Evolutionary conservation across 345 rosid species (phyloP), one percentile per base, ranked within the genome.

Genomic region (Erysimum cheiranthoides): DNA sequence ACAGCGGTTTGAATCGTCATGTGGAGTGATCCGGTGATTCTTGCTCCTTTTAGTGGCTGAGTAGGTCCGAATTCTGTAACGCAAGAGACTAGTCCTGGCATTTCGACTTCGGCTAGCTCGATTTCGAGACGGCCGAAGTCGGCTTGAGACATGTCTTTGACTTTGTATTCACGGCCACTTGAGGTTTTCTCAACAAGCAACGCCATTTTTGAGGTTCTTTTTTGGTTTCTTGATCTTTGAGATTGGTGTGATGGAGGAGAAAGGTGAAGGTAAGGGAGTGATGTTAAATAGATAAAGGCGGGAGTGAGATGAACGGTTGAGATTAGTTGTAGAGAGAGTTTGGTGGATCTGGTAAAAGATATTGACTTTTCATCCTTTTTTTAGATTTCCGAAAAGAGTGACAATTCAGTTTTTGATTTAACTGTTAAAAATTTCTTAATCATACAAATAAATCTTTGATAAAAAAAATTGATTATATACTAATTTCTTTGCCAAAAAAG

Each of bases 1-100:
- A 93, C 98, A 10, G 93, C 98, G 61, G 97, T 93, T 60, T 93
- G 97, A 69, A 93, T 93, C 0, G 96, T 93, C 98, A 93, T 91
- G 89, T 93, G 97, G 61, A 93, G 97, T 12, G 97, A 91, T 21
- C 97, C 97, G 9, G 97, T 89, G 80, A 93, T 93, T 61, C 63
- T 83, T 35, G 96, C 98, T 1, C 98, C 98, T 64, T 91, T 91
- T 56, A 91, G 68, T 18, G 98, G 93, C 80, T 89, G 94, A 2
- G 94, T 73, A 0, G 96, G 91, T n/a, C 98, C 98, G 73, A 85
- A 93, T 66, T 93, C 97, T 9, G 89, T 0, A 0, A 86, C 77
- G 84, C 91, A 93, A n/a, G 96, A 35, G 79, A 93, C 88, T 45
- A 93, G 89, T 3, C 98, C 97, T 4, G 96, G 96, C 96, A 90